These are phyloP conservation scores for Ceratocystis diversiconidia DNA, from an alignment of 2,329 filamentous ascomycete genomes.

Conservation along the genomic window DNA sequence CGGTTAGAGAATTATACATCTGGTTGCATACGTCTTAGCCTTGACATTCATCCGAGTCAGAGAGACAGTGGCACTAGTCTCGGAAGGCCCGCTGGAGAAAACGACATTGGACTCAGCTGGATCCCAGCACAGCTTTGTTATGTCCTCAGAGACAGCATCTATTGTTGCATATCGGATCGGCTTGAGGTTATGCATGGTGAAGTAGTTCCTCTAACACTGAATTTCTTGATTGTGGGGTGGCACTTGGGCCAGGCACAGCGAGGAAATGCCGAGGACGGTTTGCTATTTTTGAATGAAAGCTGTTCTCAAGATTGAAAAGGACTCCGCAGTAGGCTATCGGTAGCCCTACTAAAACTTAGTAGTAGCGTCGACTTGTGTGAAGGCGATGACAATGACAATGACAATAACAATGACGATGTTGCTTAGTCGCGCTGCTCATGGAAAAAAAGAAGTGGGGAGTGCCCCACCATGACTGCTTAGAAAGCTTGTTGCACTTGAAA, in stretches of 20 bases:
- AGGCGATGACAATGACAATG: not conserved
- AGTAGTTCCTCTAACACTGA: not conserved
- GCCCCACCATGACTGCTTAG: not conserved
- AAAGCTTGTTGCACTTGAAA: not conserved
- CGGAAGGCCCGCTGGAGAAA: conserved; percentile 69
- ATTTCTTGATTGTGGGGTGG: not conserved
- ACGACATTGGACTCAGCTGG: conserved; percentile 61
- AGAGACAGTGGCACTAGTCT: conserved; percentile 55
- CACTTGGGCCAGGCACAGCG: not conserved
- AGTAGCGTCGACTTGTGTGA: not conserved
- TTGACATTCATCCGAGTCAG: conserved; percentile 43
- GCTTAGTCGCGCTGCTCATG: not conserved
- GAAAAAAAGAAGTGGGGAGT: conserved; percentile 3
- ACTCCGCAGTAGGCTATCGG: not conserved
- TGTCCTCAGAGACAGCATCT: conserved; percentile 36
- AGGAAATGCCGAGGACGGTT: not conserved
- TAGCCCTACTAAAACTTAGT: not conserved
- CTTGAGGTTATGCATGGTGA: conserved; percentile 71
- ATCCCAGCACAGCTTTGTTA: conserved; percentile 80
- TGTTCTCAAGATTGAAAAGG: not conserved
- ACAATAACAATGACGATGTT: not conserved
- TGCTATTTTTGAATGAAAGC: not conserved
- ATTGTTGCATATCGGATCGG: conserved; percentile 58
- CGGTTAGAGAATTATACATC: not conserved
- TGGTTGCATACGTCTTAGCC: conserved; percentile 31